phyloP scores from a whole-genome alignment of 768 basidiomycete species.

The Multifurca ochricompacta region DNA sequence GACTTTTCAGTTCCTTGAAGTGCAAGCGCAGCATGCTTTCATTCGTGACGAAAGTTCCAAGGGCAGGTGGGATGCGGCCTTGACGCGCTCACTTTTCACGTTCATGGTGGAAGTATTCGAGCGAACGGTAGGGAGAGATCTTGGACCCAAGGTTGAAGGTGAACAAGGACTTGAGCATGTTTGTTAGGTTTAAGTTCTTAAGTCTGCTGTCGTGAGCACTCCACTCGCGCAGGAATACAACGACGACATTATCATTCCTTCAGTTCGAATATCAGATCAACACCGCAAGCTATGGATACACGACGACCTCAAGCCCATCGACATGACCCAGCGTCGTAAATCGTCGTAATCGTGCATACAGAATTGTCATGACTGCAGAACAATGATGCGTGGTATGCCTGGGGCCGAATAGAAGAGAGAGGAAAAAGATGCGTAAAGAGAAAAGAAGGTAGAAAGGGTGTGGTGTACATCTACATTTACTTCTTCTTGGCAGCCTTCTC shows the following conservation, averaged over 20 bases:
- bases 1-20: conserved; percentile 70
- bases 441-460: conserved; percentile 32
- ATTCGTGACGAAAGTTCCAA: conserved; percentile 89
- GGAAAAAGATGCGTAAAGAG: conserved; percentile 34
- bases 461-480: conserved; percentile 70
- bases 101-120: conserved; percentile 95
- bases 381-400: conserved; percentile 27
- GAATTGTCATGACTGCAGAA: conserved; percentile 26
- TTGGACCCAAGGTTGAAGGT: conserved; percentile 55
- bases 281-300: conserved; percentile 25
- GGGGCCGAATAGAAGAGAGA: conserved; percentile 32
- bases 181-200: conserved; percentile 41
- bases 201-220: too few species aligned
- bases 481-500: conserved; percentile 97
- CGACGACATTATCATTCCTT: conserved; percentile 26
- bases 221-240: conserved; percentile 26
- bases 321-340: conserved; percentile 25
- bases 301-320: conserved; percentile 23
- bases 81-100: conserved; percentile 69
- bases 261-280: conserved; percentile 25
- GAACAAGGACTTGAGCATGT: conserved; percentile 64
- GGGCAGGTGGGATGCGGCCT: conserved; percentile 92
- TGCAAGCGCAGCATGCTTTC: conserved; percentile 96
- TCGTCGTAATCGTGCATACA: conserved; percentile 31
- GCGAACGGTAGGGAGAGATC: conserved; percentile 75